Evolutionary conservation across 1,284 basidiomycete species (phyloP).

Genomic region (Tylopilus sp.): DNA sequence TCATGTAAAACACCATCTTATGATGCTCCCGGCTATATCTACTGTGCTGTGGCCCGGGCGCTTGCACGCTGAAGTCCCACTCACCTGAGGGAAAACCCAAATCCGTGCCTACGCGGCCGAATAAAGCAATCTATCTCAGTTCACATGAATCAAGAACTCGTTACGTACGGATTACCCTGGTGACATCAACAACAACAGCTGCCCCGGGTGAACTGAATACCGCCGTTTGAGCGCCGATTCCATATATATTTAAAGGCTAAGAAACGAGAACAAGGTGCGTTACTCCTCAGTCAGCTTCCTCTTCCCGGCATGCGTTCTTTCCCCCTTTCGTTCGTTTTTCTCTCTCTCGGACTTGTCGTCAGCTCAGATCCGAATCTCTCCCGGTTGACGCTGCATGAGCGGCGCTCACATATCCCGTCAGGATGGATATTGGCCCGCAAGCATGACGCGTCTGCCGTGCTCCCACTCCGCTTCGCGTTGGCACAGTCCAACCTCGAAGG

Average conservation of each 20-base stretch:
- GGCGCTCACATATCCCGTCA: conserved; percentile 30
- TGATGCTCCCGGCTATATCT: conserved; percentile 5
- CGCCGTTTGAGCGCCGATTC: neutral
- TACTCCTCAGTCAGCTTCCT: neutral
- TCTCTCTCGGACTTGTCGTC: conserved; percentile 18
- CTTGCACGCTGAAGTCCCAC: too few species aligned
- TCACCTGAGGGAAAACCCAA: too few species aligned
- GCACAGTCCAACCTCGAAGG: conserved; percentile 39
- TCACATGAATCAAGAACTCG: neutral
- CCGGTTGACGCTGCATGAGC: conserved; percentile 30
- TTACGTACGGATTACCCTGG: neutral
- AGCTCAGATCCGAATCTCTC: conserved; percentile 16
- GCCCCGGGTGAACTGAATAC: neutral
- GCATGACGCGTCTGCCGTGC: conserved; percentile 25
- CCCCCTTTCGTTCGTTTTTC: conserved; percentile 22
- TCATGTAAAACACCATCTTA: neutral
- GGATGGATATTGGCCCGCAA: conserved; percentile 35
- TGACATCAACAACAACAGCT: too few species aligned
- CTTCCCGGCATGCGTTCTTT: conserved; percentile 19
- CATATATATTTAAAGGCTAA: neutral
- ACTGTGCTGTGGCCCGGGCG: too few species aligned
- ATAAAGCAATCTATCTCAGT: too few species aligned
- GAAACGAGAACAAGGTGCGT: too few species aligned
- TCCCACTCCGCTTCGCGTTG: conserved; percentile 44
- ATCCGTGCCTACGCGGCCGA: neutral